Conservation (phyloP, 2,329 filamentous ascomycete species). For the Diaporthe vexans region DNA sequence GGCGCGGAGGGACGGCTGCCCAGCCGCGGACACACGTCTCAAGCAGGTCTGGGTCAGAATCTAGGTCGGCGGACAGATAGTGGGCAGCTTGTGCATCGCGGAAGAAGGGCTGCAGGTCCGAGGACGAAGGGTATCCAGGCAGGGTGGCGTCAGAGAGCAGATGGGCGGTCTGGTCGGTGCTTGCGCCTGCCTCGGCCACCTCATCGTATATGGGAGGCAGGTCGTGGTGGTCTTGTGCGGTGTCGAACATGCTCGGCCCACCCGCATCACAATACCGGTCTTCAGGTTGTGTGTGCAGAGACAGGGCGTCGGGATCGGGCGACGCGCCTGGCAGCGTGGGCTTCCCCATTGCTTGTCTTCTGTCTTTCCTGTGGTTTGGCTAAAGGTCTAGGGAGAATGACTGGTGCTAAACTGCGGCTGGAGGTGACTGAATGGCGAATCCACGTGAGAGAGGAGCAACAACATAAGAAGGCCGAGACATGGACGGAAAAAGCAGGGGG, state of each 20-base stretch:
- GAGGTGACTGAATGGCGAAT: slow-evolving; percentile 10
- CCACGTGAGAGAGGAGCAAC: background rate
- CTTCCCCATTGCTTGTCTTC: slow-evolving; percentile 46
- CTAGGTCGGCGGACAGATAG: slow-evolving; percentile 62
- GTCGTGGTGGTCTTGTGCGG: slow-evolving; percentile 50
- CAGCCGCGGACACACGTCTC: slow-evolving; percentile 60
- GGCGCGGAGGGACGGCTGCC: slow-evolving; percentile 65
- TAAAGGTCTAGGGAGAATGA: background rate
- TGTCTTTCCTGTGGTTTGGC: background rate
- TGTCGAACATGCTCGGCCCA: slow-evolving; percentile 48
- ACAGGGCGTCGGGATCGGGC: slow-evolving; percentile 47
- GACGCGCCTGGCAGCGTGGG: slow-evolving; percentile 42
- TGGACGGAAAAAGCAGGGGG: background rate
- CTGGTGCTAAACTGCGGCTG: background rate
- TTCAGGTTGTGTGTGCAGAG: slow-evolving; percentile 48
- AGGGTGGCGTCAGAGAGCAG: slow-evolving; percentile 43
- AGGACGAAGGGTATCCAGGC: slow-evolving; percentile 33
- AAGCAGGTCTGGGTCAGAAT: slow-evolving; percentile 59
- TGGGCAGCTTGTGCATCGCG: slow-evolving; percentile 33
- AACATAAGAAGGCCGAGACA: background rate
- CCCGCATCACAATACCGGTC: slow-evolving; percentile 55
- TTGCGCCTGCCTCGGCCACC: slow-evolving; percentile 43
- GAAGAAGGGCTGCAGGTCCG: slow-evolving; percentile 39
- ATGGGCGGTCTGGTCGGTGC: slow-evolving; percentile 45
- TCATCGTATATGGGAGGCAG: slow-evolving; percentile 63